Conservation (phyloP, 148 eudicot species). For the Dysphania ambrosioides region DNA sequence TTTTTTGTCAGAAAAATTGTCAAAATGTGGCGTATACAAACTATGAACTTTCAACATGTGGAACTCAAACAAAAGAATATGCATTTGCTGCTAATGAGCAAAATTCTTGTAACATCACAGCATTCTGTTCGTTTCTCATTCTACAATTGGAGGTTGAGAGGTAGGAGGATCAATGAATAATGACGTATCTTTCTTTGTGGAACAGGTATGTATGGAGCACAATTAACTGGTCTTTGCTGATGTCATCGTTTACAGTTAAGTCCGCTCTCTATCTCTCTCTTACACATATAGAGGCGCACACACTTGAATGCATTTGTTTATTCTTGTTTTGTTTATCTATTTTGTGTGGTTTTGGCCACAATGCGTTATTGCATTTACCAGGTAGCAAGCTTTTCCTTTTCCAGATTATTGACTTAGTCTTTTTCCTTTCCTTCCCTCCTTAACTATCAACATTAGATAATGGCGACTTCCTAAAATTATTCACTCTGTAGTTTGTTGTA, state of each 20-base stretch:
- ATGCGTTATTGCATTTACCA: no score
- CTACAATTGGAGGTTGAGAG: not conserved
- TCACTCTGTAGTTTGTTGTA: no score
- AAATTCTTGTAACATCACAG: not conserved
- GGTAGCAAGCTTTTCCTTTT: not conserved
- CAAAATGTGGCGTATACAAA: no score
- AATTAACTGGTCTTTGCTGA: slow-evolving; percentile 74
- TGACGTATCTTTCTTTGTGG: slow-evolving; percentile 20
- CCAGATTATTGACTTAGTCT: not conserved
- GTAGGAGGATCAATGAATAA: not conserved
- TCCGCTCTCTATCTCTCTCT: slow-evolving; percentile 22
- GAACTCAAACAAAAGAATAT: not conserved
- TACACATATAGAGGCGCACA: not conserved
- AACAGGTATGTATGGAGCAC: slow-evolving; percentile 64
- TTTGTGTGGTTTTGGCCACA: not conserved
- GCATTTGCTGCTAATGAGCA: not conserved
- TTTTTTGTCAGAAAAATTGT: no score
- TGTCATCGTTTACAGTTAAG: slow-evolving; percentile 84
- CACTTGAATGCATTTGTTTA: not conserved
- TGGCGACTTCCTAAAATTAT: no score
- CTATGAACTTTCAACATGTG: no score
- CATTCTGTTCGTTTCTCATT: not conserved
- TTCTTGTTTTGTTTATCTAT: not conserved
- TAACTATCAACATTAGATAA: no score
- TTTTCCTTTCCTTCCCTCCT: no score